Base-by-base conservation (phyloP, 106 monocot genomes). In the Acorus calamus region DNA sequence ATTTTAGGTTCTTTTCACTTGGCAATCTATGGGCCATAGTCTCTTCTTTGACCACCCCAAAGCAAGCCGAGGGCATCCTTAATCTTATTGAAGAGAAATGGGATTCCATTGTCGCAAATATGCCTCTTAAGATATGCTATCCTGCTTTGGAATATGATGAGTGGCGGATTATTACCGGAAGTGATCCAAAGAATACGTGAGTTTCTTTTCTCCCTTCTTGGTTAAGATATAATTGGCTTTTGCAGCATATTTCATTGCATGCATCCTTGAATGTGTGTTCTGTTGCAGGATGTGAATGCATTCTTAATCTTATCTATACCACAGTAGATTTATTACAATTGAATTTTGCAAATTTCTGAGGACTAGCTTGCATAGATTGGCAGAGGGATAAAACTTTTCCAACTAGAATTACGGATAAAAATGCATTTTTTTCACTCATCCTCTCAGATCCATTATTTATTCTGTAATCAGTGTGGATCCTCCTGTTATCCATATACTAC, bases 51-150 rank as follows among this genome's bases (percentile, higher is more conserved):
- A 10, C 73, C 8, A 74, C 74, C 46, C 8, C 65, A 51, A 55
- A 11, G 3, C 74, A 74, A 61, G 47, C 66, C 5, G 42, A 74
- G n/a, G 74, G 49, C 7, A 74, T 74, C 9, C 51, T 74, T 1
- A 14, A 66, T 56, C 60, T 74, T 14, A 54, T 67, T 61, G 74
- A 74, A 53, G 59, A 47, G 2, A 74, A 74, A 54, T 74, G 74
- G 66, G 11, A 42, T 60, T 66, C 66, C 42, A 13, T 74, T n/a
- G 74, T 67, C 9, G 67, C 42, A 8, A 50, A 66, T 55, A 74
- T 74, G 74, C 74, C 74, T 54, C 50, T 74, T 3, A 74, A 74
- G 42, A 66, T 74, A 60, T 74, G 67, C 42, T 74, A 66, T 54
- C 74, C 74, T 11, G 60, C 66, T 28, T 43, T 67, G 2, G 66